These are phyloP conservation scores for Candolleomyces efflorescens DNA, from an alignment of 768 basidiomycete genomes.

Conservation along the genomic window DNA sequence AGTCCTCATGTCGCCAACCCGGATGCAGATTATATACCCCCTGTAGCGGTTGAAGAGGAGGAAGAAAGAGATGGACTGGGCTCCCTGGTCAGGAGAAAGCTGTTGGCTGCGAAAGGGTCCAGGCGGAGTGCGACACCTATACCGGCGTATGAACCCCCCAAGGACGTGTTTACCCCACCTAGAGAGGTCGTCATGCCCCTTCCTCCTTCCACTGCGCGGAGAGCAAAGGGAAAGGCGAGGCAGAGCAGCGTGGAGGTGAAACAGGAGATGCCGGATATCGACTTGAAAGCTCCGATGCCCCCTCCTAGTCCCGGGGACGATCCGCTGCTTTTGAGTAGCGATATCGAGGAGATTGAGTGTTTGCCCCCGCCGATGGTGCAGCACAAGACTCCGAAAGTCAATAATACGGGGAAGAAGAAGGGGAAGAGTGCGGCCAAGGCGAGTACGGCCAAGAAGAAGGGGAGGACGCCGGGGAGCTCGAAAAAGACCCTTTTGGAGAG, in stretches of 20 bases:
- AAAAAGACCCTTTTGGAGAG: neutral
- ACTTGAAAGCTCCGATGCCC: conserved; percentile 53
- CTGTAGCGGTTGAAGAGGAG: conserved; percentile 16
- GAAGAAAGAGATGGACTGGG: neutral
- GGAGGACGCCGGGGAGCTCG: neutral
- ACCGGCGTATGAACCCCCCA: conserved; percentile 51
- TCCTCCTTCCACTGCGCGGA: conserved; percentile 16
- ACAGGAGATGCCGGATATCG: conserved; percentile 62
- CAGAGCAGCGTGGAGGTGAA: conserved; percentile 35
- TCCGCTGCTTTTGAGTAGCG: conserved; percentile 57
- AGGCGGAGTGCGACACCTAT: conserved; percentile 49
- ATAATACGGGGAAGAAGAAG: neutral
- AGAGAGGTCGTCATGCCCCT: conserved; percentile 16
- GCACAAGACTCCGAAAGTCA: neutral
- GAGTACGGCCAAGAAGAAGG: conserved; percentile 1
- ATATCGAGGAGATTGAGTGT: neutral
- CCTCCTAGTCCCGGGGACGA: conserved; percentile 77
- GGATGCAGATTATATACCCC: conserved; percentile 44
- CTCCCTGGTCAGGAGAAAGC: neutral
- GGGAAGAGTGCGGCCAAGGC: neutral
- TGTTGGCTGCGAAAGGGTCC: neutral
- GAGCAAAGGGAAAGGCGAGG: neutral
- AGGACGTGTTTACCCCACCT: neutral
- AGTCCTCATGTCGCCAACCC: conserved; percentile 48
- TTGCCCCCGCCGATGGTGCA: neutral